Base-by-base conservation (phyloP, 306 rosid genomes). In the Cicer pinnatifidum region DNA sequence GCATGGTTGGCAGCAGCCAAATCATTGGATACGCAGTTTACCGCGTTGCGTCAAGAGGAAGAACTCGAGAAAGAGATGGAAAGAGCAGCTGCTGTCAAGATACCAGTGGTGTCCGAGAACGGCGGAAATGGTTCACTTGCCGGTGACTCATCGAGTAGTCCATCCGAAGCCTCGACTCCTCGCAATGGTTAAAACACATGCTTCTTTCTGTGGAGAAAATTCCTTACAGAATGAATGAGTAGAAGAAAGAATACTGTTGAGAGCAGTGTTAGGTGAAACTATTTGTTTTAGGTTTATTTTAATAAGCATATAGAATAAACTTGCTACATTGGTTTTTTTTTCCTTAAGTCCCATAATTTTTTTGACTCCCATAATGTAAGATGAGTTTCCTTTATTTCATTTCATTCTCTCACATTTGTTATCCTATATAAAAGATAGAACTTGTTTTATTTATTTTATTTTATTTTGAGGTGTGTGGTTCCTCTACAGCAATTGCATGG, bases 61-160 rank as follows among this genome's bases (percentile, higher is more conserved):
- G 99, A 95, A 79, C 89, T 92, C 0, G 99, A 95, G 89, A 91
- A 92, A 81, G 93, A 92, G 85, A 76, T 95, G 92, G 99, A 95
- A 86, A 85, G 96, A 74, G 89, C 97, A 0, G 83, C 91, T 0
- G 86, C 91, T 0, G 91, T 95, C 12, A 92, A 95, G 87, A 92
- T 92, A 63, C 97, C 97, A 0, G 88, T 92, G 13, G 87, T 92
- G 82, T 77, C 93, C 0, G 83, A 88, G 75, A 86, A 80, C 9
- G 90, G 72, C 8, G 89, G 84, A 40, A 91, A 87, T 1, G 83
- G 85, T 66, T 87, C 97, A 70, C 76, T 89, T 35, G 43, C 81
- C 45, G 60, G 88, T 11, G 92, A 89, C 84, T 66, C 90, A n/a
- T 67, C 88, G 57, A 67, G 82, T 64, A 85, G 86, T 74, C 86